A percentile compares a stretch with the other conserved stretches of the same genome.
Evolutionary conservation across 768 basidiomycete genomes (phyloP).

Genomic region (Leccinum rimulosum): DNA sequence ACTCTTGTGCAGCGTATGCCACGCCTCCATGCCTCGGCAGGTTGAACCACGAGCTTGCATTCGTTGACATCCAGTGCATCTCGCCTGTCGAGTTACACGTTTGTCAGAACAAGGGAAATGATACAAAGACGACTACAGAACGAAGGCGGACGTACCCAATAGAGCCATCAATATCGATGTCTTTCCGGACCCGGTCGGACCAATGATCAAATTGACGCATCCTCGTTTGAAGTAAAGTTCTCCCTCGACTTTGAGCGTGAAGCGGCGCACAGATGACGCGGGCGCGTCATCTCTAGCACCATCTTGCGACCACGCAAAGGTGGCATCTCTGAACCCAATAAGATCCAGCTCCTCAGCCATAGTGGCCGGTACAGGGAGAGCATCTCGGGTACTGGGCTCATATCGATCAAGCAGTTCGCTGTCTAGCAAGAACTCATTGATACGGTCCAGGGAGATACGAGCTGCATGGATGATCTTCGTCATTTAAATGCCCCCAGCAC

Average conservation of each 20-base stretch:
- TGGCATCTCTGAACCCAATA: conserved; percentile 1
- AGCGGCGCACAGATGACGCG: background rate
- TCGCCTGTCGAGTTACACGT: background rate
- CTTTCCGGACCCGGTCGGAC: conserved; percentile 2
- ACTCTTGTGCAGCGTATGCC: conserved; percentile 2
- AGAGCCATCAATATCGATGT: conserved; percentile 7
- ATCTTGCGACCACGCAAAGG: conserved; percentile 3
- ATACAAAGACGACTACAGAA: background rate
- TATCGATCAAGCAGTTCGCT: conserved; percentile 5
- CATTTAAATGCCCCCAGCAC: too few relatives aligned
- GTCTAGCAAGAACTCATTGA: conserved; percentile 1
- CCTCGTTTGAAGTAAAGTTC: conserved; percentile 1
- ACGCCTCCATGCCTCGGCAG: conserved; percentile 1
- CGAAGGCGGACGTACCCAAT: background rate
- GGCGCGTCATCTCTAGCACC: background rate
- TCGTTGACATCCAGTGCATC: conserved; percentile 2
- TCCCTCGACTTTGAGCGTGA: background rate
- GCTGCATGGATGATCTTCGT: background rate
- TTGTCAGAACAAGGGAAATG: background rate
- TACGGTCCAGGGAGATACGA: conserved; percentile 5
- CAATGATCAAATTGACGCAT: conserved; percentile 3
- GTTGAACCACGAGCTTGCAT: conserved; percentile 1
- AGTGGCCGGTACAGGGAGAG: background rate
- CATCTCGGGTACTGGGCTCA: background rate
- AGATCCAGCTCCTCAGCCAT: background rate